Evolutionary conservation across 179 eudicot genomes (phyloP).

Genomic region (Beta lomatogona): DNA sequence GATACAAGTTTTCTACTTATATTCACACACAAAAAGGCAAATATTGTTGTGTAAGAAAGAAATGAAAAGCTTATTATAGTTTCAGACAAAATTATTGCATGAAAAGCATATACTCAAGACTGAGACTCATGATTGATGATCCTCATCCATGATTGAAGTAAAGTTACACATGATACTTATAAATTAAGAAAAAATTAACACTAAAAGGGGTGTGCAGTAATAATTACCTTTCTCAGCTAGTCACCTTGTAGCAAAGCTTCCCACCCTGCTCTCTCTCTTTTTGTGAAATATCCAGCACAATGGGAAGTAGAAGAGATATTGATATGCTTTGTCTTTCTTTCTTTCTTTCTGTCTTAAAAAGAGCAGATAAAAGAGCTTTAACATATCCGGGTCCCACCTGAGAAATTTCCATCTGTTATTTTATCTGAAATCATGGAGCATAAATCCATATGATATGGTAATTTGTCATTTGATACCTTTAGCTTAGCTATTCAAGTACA

Average conservation of each 20-base stretch:
- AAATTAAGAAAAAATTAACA: not conserved
- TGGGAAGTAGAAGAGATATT: not conserved
- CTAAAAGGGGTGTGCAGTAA: not conserved
- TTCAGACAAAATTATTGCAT: not conserved
- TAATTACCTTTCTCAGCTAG: constrained; percentile 18
- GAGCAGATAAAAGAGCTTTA: not conserved
- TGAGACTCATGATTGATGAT: not conserved
- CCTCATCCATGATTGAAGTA: not conserved
- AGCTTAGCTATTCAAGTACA: no score
- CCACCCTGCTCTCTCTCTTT: not conserved
- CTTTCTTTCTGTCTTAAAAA: constrained; percentile 12
- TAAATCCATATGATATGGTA: not conserved
- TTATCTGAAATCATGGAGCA: not conserved
- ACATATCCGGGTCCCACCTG: constrained; percentile 15
- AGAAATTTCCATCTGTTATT: constrained; percentile 21
- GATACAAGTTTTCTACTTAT: not conserved
- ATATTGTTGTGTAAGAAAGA: not conserved
- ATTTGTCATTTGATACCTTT: not conserved
- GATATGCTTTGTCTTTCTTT: not conserved
- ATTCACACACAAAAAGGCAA: not conserved
- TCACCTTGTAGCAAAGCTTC: not conserved
- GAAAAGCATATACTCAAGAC: not conserved
- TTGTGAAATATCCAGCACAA: not conserved
- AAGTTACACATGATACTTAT: not conserved
- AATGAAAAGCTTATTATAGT: not conserved